Evolutionary conservation across 306 rosid species (phyloP), one percentile per base, ranked within the genome.

Genomic region (Senna siamea): DNA sequence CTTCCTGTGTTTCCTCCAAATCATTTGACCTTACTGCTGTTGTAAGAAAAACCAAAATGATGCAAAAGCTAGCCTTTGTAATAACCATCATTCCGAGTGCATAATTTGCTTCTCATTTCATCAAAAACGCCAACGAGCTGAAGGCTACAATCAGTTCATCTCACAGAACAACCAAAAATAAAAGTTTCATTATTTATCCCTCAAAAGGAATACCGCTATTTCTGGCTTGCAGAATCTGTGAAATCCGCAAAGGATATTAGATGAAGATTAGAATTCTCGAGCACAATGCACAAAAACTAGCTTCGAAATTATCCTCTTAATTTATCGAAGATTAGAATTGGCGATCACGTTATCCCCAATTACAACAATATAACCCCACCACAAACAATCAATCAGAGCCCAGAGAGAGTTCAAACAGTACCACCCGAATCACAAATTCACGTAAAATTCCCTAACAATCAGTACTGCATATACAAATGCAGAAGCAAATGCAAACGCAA

Each of bases 101-200:
- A 78, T 72, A 69, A 51, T 83, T 71, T 82, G 76, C 79, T 87
- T 86, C 78, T 81, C 90, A 84, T 90, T 82, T 85, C 94, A 93
- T 79, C 82, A 75, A 79, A 84, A 83, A 76, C 77, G 78, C 59
- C 77, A 74, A 73, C 69, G 77, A 74, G 56, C 52, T 75, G 75
- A 85, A 78, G 59, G 76, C 83, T 75, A 56, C 73, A 84, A 78
- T 56, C 10, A 58, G 73, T 74, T 81, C 77, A 59, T 37, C 80
- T 66, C 66, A 74, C 66, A 81, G 74, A 80, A 68, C 30, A 0
- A 53, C 5, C 12, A 44, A 62, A 23, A 18, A 17, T 23, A 3
- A 6, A 17, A 17, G 14, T 70, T 44, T 58, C 52, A 43, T 46
- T 70, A 69, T 84, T 84, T 56, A 79, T 32, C 77, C 51, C 72